A percentile compares a stretch with the other conserved stretches of the same genome.
Evolutionary conservation across 108 stramenopile genomes (phyloP).

Genomic region (Pinguiococcus pyrenoidosus): DNA sequence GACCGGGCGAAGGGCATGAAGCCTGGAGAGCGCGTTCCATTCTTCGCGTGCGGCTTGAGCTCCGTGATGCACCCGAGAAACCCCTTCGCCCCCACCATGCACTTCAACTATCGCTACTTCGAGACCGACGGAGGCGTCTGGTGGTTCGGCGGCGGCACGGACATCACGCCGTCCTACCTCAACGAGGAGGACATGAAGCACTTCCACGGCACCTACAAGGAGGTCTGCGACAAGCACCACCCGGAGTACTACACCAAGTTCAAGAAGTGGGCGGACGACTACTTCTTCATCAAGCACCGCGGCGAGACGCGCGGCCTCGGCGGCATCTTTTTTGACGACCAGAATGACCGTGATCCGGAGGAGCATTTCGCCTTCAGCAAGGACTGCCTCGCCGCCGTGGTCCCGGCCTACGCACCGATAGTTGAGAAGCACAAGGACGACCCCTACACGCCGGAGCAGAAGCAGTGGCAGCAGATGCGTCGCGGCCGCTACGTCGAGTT

Average conservation of each 20-base stretch:
- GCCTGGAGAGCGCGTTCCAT: slow-evolving; percentile 66
- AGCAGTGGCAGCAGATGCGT: slow-evolving; percentile 92
- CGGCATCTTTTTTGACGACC: slow-evolving; percentile 97
- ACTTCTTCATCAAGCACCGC: slow-evolving; percentile 84
- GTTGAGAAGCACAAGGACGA: slow-evolving; percentile 45
- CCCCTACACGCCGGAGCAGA: slow-evolving; percentile 69
- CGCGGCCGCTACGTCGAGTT: slow-evolving; percentile 82
- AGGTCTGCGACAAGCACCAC: slow-evolving; percentile 94
- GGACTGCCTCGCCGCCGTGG: slow-evolving; percentile 69
- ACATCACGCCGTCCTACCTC: slow-evolving; percentile 95
- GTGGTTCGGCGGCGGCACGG: slow-evolving; percentile 99
- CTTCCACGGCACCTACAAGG: slow-evolving; percentile 95
- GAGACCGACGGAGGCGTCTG: slow-evolving; percentile 96
- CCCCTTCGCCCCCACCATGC: slow-evolving; percentile 92
- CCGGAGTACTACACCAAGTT: slow-evolving; percentile 84
- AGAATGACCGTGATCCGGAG: slow-evolving; percentile 72
- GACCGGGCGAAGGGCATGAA: slow-evolving; percentile 78
- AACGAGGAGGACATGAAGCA: slow-evolving; percentile 88
- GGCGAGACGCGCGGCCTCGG: slow-evolving; percentile 91
- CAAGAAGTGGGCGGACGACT: slow-evolving; percentile 96
- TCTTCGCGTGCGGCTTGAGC: slow-evolving; percentile 88
- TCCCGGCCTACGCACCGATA: slow-evolving; percentile 80
- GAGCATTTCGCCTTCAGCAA: slow-evolving; percentile 63
- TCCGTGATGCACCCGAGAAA: slow-evolving; percentile 96
- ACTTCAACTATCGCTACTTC: slow-evolving; percentile 99